phyloP scores from a whole-genome alignment of 345 rosid genomes.

The Mallotus nudiflorus region DNA sequence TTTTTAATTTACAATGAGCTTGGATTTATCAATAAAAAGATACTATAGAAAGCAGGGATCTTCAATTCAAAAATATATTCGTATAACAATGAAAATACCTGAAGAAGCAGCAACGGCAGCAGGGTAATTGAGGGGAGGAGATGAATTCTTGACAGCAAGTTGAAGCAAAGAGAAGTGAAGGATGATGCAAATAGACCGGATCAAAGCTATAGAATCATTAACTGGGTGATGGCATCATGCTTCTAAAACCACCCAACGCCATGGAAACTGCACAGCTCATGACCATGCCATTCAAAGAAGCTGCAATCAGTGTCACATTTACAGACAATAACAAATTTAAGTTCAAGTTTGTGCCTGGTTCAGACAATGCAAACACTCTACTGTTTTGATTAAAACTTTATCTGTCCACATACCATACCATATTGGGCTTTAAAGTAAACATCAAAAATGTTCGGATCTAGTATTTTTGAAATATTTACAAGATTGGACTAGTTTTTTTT shows the following conservation, averaged over 20 bases:
- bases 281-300: not conserved
- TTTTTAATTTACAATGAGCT: no score
- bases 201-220: constrained; percentile 28
- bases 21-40: not conserved
- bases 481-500: no score
- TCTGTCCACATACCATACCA: not conserved
- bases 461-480: no score
- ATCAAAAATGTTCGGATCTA: no score
- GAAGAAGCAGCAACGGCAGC: constrained; percentile 29
- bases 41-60: not conserved
- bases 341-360: no score
- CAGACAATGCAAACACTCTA: no score
- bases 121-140: constrained; percentile 17
- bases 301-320: not conserved
- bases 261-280: not conserved
- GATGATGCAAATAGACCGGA: constrained; percentile 51
- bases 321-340: no score
- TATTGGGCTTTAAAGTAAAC: not conserved
- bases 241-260: not conserved
- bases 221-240: not conserved
- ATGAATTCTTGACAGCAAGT: constrained; percentile 44
- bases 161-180: constrained; percentile 50
- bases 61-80: not conserved
- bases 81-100: constrained; percentile 22
- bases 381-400: not conserved